Evolutionary conservation across 179 eudicot genomes (phyloP), one percentile per base, ranked within the genome.

Genomic region (Silene noctiflora): DNA sequence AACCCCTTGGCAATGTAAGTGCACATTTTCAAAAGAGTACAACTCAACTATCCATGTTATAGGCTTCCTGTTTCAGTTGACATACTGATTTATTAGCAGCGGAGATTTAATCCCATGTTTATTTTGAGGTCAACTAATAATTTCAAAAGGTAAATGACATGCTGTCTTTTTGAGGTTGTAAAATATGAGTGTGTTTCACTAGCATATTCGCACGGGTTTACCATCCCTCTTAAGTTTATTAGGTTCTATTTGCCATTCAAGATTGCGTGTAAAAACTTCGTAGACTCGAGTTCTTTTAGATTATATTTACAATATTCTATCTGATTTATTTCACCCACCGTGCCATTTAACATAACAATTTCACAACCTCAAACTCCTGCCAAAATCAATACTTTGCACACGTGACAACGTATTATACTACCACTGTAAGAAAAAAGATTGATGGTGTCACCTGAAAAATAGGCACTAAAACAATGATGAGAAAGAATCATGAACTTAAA

Each of bases 341-440:
- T 33, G 12, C 56, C 17, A 1, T 20, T 39, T 35, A n/a, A 24
- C 42, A 1, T 35, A 35, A 31, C 6, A 68, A 68, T 20, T 19
- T 46, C 55, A 6, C 55, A 31, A 11, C 73, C 3, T 44, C 55
- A 21, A 31, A 69, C 44, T 13, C 12, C 46, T 17, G 35, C 71
- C 13, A 13, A 17, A 39, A 19, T 27, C 20, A 19, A 42, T 35
- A 20, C 27, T 9, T 68, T 17, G 16, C 53, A 44, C 31, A 12
- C 6, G 9, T 33, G 29, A 20, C 31, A 20, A 20, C 72, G 7
- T 14, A 70, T 29, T 56, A 12, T 20, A 48, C 59, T 46, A 24
- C 73, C 73, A 24, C 59, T 7, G 20, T 56, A 69, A 67, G 73
- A 20, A 29, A 48, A 44, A 48, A 69, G 73, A 53, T 22, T 48